Percentiles rank a stretch among this genome's conserved stretches.
Evolutionary conservation across 2,329 filamentous ascomycete genomes (phyloP).

Genomic region (Hymenoscyphus infarciens): DNA sequence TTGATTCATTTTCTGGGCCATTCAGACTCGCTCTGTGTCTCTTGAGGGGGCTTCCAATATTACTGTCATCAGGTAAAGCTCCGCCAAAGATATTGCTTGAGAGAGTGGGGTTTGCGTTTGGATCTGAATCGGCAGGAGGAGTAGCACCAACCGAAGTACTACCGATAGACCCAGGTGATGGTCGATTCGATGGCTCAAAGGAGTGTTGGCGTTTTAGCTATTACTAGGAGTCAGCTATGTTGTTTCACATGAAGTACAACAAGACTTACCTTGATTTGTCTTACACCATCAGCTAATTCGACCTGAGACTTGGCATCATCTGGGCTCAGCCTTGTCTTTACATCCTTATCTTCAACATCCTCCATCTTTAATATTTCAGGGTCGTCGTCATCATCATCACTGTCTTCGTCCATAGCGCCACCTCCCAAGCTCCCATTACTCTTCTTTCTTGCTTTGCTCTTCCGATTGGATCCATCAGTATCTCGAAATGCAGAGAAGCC

Average conservation of each 20-base stretch:
- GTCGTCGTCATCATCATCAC: slow-evolving; percentile 71
- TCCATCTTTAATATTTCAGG: slow-evolving; percentile 62
- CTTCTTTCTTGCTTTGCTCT: slow-evolving; percentile 60
- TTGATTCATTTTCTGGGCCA: slow-evolving; percentile 42
- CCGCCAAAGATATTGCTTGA: slow-evolving; percentile 41
- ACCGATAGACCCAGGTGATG: slow-evolving; percentile 45
- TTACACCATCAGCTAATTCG: slow-evolving; percentile 75
- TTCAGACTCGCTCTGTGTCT: slow-evolving; percentile 65
- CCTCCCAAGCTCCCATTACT: slow-evolving; percentile 52
- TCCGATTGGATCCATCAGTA: slow-evolving; percentile 52
- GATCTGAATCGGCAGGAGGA: slow-evolving; percentile 39
- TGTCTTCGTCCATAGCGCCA: slow-evolving; percentile 64
- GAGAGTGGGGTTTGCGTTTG: slow-evolving; percentile 31
- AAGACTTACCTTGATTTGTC: slow-evolving; percentile 69
- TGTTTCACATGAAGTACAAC: neutral
- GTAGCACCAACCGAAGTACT: slow-evolving; percentile 41
- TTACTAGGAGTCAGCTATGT: slow-evolving; percentile 30
- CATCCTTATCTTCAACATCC: slow-evolving; percentile 60
- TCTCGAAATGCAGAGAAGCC: slow-evolving; percentile 89
- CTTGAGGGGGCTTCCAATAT: slow-evolving; percentile 69
- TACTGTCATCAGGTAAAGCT: slow-evolving; percentile 43
- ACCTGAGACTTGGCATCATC: slow-evolving; percentile 71
- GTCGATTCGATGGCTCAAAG: slow-evolving; percentile 58
- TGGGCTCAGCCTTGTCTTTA: slow-evolving; percentile 56
- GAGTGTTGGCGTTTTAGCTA: slow-evolving; percentile 81